These are phyloP conservation scores for Apiotrichum porosum DNA, from an alignment of 1,284 basidiomycete genomes.

Conservation along the genomic window DNA sequence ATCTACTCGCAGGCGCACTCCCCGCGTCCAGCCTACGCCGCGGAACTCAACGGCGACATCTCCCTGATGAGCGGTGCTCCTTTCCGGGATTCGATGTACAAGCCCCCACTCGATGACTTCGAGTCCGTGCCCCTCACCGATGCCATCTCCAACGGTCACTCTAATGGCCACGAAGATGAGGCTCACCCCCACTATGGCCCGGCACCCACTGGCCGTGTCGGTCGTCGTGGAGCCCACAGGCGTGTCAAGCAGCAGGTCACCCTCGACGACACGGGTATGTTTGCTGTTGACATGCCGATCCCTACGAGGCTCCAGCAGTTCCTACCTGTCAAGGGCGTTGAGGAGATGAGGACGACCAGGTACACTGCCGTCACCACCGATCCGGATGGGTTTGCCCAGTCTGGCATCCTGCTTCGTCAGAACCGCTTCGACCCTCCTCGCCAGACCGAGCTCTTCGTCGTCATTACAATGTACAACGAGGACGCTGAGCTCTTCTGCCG, in stretches of 20 bases:
- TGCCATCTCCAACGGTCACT: too few relatives aligned
- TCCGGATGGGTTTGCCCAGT: constrained; percentile 83
- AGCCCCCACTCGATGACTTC: constrained; percentile 14
- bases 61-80: constrained; percentile 1
- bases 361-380: constrained; percentile 85
- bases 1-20: constrained; percentile 1
- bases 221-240: constrained; percentile 61
- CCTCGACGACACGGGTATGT: constrained; percentile 64
- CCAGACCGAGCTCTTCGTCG: constrained; percentile 87
- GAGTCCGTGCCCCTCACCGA: constrained; percentile 14
- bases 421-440: constrained; percentile 62
- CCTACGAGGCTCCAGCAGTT: constrained; percentile 70
- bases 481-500: constrained; percentile 89
- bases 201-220: constrained; percentile 70
- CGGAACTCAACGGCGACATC: constrained; percentile 17
- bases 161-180: constrained; percentile 7
- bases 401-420: constrained; percentile 79
- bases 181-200: constrained; percentile 77
- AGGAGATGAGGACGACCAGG: constrained; percentile 74
- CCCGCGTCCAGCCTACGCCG: constrained; percentile 1
- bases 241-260: constrained; percentile 50
- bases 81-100: constrained; percentile 9
- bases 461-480: constrained; percentile 97
- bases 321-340: constrained; percentile 70
- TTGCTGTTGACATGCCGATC: constrained; percentile 76